phyloP scores from a whole-genome alignment of 805 yeast species.

The Wickerhamia fluorescens region DNA sequence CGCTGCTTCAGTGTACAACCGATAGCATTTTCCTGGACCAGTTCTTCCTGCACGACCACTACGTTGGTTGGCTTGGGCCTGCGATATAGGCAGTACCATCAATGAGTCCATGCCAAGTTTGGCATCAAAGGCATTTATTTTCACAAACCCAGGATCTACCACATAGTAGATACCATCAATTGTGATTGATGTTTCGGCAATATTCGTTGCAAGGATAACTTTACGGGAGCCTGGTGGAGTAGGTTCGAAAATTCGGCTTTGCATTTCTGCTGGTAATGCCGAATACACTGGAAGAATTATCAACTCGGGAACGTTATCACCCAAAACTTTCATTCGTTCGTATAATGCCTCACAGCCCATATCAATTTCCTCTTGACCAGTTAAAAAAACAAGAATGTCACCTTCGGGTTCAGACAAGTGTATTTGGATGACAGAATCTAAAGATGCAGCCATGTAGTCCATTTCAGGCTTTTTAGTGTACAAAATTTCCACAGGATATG shows the following conservation, averaged over 20 bases:
- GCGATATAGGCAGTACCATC: constrained; percentile 77
- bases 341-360: constrained; percentile 70
- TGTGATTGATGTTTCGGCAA: constrained; percentile 95
- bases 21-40: constrained; percentile 89
- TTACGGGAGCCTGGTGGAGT: constrained; percentile 80
- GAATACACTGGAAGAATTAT: constrained; percentile 85
- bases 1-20: constrained; percentile 84
- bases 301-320: constrained; percentile 57
- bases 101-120: constrained; percentile 88
- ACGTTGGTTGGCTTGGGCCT: constrained; percentile 93
- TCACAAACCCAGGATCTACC: constrained; percentile 91
- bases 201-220: constrained; percentile 90
- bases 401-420: constrained; percentile 75
- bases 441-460: constrained; percentile 77
- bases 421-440: constrained; percentile 80
- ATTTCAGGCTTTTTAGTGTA: constrained; percentile 79
- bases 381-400: constrained; percentile 73
- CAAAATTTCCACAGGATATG: constrained; percentile 81
- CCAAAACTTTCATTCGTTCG: constrained; percentile 58
- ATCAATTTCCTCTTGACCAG: constrained; percentile 96
- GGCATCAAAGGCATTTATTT: constrained; percentile 82
- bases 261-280: constrained; percentile 85
- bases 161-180: constrained; percentile 91
- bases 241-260: constrained; percentile 80
- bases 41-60: constrained; percentile 98